Conservation (phyloP, 345 rosid genomes). For the sweet orange (Citrus sinensis) region DVS_A1.0 CM039166.1:19166501-19167000, state of each 20-base stretch:
- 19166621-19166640: constrained; percentile 3
- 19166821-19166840: not conserved
- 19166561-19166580: constrained; percentile 51
- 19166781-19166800: not conserved
- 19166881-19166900: not conserved
- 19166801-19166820: not conserved
- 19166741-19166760: not conserved
- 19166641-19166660: not conserved
- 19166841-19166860: not conserved
- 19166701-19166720: not conserved
- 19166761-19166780: not conserved
- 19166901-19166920: not conserved
- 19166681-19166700: not conserved
- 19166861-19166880: not conserved
- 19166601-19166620: constrained; percentile 33
- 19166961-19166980: not conserved
- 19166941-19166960: not conserved
- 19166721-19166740: not conserved
- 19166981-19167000: not conserved
- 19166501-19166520: constrained; percentile 35
- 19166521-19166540: constrained; percentile 30
- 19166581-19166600: constrained; percentile 50
- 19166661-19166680: not conserved
- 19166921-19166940: not conserved
- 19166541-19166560: constrained; percentile 34